These are phyloP conservation scores for Zygotorulaspora chibaensis DNA, from an alignment of 805 yeast species.

Conservation along the genomic window DNA sequence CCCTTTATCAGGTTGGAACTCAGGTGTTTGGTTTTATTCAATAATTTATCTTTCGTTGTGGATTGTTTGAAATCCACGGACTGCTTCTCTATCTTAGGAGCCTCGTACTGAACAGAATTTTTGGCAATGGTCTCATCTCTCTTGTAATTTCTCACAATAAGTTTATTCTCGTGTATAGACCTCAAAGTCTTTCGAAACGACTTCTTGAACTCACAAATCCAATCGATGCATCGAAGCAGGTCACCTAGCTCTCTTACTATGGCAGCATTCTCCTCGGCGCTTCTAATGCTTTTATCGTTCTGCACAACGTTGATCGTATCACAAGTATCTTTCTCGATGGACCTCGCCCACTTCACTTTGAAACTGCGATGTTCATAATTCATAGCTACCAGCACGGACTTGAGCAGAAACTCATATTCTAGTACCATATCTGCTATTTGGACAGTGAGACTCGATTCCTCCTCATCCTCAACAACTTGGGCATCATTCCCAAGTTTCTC, in stretches of 20 bases:
- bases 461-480: neutral
- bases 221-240: constrained; percentile 16
- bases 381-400: constrained; percentile 12
- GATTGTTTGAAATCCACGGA: constrained; percentile 1
- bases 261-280: neutral
- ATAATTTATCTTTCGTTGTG: constrained; percentile 27
- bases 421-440: constrained; percentile 10
- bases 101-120: constrained; percentile 8
- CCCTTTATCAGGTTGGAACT: constrained; percentile 32
- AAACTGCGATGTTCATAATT: constrained; percentile 16
- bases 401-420: constrained; percentile 20
- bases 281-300: constrained; percentile 3
- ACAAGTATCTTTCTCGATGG: constrained; percentile 2
- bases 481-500: constrained; percentile 1
- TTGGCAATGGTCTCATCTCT: constrained; percentile 20
- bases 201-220: constrained; percentile 21
- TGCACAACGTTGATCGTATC: constrained; percentile 14
- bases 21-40: constrained; percentile 27
- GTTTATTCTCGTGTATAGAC: constrained; percentile 3
- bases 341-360: constrained; percentile 17
- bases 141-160: constrained; percentile 15
- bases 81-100: neutral
- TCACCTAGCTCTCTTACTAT: constrained; percentile 4
- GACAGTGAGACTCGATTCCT: neutral
- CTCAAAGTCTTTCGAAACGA: constrained; percentile 5